Evolutionary conservation across 2,329 filamentous ascomycete species (phyloP), one percentile per base, ranked within the genome.

Genomic region (Xylaria sp.): DNA sequence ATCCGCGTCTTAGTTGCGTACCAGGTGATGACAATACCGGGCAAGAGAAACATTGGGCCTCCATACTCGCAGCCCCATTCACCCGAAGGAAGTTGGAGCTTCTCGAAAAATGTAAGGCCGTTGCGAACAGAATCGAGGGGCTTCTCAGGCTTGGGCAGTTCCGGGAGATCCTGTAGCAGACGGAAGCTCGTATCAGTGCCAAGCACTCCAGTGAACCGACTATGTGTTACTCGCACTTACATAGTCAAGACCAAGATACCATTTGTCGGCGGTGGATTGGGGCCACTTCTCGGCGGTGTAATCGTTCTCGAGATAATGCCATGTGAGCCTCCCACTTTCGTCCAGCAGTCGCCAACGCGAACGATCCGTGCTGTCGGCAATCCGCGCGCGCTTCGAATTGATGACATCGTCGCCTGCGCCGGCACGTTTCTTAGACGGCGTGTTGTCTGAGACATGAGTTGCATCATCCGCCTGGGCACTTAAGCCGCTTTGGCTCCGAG

Each of bases 41-140:
- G 91, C 1, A 97, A 80, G 46, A 97, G 83, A 71, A 99, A 99
- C 90, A 97, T 93, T 3, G 94, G 94, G 0, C 94, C 94, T 57
- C 94, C 94, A 76, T 99, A 99, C 73, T 99, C 94, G 77, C 93
- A 97, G 4, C 82, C 94, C 94, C 94, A 99, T 71, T 97, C 91
- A 4, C 94, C 94, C 0, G 91, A 88, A 11, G 88, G 86, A 1
- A 97, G 81, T 73, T 99, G 94, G 23, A 97, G 83, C 64, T 93
- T 84, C 59, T 92, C 90, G 77, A 95, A 96, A 79, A 96, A 97
- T 2, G 83, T 79, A 57, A 97, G 81, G 44, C 89, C 92, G 76
- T 99, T 99, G 61, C 82, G 79, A 2, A 91, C 91, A 3, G 91
- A 80, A 65, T 94, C 84, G 59, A 94, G 80, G 4, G 93, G 88